These are phyloP conservation scores for Nicotiana otophora DNA, from an alignment of 257 asterid species.

Conservation along the genomic window DNA sequence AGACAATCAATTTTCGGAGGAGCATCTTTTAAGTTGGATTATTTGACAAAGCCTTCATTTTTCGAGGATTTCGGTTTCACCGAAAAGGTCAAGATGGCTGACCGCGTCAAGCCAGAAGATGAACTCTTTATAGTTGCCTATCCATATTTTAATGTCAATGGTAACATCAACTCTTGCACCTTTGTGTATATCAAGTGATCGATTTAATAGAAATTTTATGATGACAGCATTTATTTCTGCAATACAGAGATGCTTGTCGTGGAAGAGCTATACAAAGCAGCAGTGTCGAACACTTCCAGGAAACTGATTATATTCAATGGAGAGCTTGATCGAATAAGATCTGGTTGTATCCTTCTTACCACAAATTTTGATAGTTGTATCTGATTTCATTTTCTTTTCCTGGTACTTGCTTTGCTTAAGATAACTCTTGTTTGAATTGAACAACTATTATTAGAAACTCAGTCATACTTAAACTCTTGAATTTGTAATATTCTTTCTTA, in stretches of 20 bases:
- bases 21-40: conserved; percentile 70
- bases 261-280: conserved; percentile 84
- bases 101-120: conserved; percentile 79
- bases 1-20: conserved; percentile 70
- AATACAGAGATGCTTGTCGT: conserved; percentile 88
- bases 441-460: neutral
- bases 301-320: conserved; percentile 79
- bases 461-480: neutral
- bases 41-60: conserved; percentile 83
- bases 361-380: neutral
- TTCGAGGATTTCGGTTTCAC: conserved; percentile 83
- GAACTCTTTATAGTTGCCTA: conserved; percentile 82
- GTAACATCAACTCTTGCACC: conserved; percentile 25
- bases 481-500: neutral
- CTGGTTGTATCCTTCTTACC: conserved; percentile 80
- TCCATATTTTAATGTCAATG: conserved; percentile 89
- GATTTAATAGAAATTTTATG: neutral
- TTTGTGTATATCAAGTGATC: neutral
- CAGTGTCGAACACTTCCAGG: conserved; percentile 54
- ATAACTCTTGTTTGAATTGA: neutral
- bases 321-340: conserved; percentile 90
- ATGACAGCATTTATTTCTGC: neutral
- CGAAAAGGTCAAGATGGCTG: conserved; percentile 67
- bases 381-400: neutral
- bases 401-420: neutral